Evolutionary conservation across 208 protist genomes (phyloP).

Genomic region (Trypanosoma melophagium): DNA sequence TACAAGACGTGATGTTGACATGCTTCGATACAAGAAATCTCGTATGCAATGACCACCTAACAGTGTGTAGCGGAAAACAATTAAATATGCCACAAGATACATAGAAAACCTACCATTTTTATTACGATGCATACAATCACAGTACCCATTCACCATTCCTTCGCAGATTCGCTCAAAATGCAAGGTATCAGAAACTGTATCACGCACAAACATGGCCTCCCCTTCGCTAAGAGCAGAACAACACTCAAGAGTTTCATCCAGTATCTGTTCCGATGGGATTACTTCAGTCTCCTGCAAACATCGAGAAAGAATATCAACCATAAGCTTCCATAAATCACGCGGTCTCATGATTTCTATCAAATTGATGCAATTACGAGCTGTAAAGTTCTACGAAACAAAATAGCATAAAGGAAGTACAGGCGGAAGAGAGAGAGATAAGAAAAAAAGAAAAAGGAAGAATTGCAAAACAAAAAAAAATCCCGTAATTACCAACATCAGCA

Average conservation of each 20-base stretch:
- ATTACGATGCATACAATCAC: constrained; percentile 62
- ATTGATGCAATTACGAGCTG: neutral
- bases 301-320: constrained; percentile 32
- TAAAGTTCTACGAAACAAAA: constrained; percentile 16
- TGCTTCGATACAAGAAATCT: constrained; percentile 49
- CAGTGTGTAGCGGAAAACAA: constrained; percentile 62
- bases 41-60: constrained; percentile 50
- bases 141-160: constrained; percentile 73
- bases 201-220: constrained; percentile 44
- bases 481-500: too few species aligned
- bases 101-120: constrained; percentile 44
- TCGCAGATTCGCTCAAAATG: constrained; percentile 68
- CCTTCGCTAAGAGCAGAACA: constrained; percentile 18
- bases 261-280: constrained; percentile 41
- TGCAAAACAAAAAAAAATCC: constrained; percentile 4
- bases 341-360: constrained; percentile 36
- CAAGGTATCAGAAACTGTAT: constrained; percentile 46
- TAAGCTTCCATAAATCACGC: constrained; percentile 54
- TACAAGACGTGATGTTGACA: constrained; percentile 41
- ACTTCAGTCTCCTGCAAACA: constrained; percentile 11
- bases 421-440: neutral
- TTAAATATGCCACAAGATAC: constrained; percentile 73
- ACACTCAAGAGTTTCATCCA: constrained; percentile 36
- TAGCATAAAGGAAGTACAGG: neutral
- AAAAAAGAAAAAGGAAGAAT: neutral